These are phyloP conservation scores for Pseudogymnoascus sp. DNA, from an alignment of 2,329 filamentous ascomycete genomes.

Conservation along the genomic window DNA sequence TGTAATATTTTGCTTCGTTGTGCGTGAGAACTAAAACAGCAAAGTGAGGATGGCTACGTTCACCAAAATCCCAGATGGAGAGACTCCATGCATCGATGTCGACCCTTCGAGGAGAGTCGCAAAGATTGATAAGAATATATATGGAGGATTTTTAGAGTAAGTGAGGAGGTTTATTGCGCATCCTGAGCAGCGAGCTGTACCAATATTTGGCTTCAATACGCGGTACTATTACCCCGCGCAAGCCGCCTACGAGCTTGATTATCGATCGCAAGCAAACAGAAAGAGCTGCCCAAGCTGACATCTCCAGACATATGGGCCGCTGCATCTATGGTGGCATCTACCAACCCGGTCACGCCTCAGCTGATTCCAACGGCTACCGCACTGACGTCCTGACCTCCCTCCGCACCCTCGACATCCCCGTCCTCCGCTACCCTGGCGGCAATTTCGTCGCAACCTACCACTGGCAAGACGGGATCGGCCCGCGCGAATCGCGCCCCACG, in stretches of 20 bases:
- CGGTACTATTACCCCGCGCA: neutral
- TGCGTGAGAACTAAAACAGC: neutral
- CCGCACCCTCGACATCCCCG: constrained; percentile 65
- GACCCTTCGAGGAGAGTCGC: constrained; percentile 58
- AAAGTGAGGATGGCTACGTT: constrained; percentile 57
- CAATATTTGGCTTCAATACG: neutral
- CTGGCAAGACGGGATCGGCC: constrained; percentile 76
- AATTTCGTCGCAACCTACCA: constrained; percentile 83
- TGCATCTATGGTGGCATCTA: constrained; percentile 86
- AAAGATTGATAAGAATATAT: constrained; percentile 62
- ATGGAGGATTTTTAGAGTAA: constrained; percentile 78
- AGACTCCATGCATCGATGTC: constrained; percentile 57
- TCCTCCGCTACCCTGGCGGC: constrained; percentile 73
- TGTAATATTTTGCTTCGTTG: neutral
- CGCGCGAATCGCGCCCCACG: constrained; percentile 57
- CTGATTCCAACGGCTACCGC: constrained; percentile 67
- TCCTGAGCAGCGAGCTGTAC: neutral
- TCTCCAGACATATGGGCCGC: constrained; percentile 70
- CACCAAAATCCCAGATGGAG: constrained; percentile 55
- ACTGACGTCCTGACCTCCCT: constrained; percentile 70
- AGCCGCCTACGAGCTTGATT: neutral
- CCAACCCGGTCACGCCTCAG: constrained; percentile 65
- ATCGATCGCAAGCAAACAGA: too few species aligned
- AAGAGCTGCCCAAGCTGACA: constrained; percentile 26
- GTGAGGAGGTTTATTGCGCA: constrained; percentile 23